Evolutionary conservation across 345 rosid species (phyloP).

Genomic region (Lenwebbia sp.): DNA sequence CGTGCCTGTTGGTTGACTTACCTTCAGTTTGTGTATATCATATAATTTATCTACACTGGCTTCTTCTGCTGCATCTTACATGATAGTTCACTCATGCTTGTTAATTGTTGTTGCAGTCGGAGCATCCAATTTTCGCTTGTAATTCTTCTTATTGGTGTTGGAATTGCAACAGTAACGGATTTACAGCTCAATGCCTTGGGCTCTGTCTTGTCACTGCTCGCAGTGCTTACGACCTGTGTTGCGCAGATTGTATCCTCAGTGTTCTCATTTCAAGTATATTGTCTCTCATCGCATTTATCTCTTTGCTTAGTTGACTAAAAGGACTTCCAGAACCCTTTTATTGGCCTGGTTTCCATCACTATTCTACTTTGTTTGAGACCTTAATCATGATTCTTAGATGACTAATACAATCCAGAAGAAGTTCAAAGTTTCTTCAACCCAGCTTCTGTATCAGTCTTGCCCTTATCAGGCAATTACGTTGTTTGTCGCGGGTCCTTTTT

Average conservation of each 20-base stretch:
- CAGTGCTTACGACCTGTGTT: conserved; percentile 89
- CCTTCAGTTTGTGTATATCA: neutral
- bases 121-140: conserved; percentile 66
- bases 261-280: conserved; percentile 10
- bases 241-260: conserved; percentile 97
- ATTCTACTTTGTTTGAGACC: conserved; percentile 10
- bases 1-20: neutral
- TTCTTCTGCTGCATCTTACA: neutral
- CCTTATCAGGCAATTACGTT: conserved; percentile 95
- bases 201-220: conserved; percentile 82
- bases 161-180: conserved; percentile 98
- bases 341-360: neutral
- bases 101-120: conserved; percentile 48
- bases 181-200: conserved; percentile 95
- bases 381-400: conserved; percentile 71
- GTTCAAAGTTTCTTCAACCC: conserved; percentile 98
- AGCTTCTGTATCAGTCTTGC: conserved; percentile 96
- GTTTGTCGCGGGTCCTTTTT: conserved; percentile 84
- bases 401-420: conserved; percentile 99
- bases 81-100: conserved; percentile 4
- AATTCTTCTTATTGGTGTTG: conserved; percentile 96
- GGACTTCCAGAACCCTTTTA: neutral
- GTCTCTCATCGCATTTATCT: neutral
- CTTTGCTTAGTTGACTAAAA: neutral
- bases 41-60: neutral